Evolutionary conservation across 345 rosid genomes (phyloP), one percentile per base, ranked within the genome.

Genomic region (Anastatica hierochuntica): DNA sequence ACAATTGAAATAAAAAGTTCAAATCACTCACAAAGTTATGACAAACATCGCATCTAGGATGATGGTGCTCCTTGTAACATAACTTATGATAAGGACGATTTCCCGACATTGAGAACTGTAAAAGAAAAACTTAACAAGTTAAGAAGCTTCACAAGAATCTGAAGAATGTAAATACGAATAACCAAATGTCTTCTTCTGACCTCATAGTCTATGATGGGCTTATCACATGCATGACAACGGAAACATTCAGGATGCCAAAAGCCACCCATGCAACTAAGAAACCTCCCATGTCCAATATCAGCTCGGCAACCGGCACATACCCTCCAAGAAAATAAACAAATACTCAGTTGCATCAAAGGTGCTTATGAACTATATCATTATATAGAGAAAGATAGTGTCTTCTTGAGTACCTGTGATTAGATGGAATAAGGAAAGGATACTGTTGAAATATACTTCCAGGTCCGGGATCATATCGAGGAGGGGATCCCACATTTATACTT

Each of bases 1-100:
- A n/a, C n/a, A n/a, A n/a, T n/a, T n/a, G n/a, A n/a, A n/a, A n/a
- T n/a, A n/a, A n/a, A n/a, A n/a, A n/a, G n/a, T n/a, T n/a, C n/a
- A n/a, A n/a, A n/a, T n/a, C n/a, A 80, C 98, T 74, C 75, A 92
- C 99, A 62, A 80, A 85, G 67, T 66, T 78, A 62, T 62, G 76
- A 82, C 99, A 94, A 51, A 94, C 92, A 72, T 94, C 99, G 50
- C 99, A 94, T 76, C 79, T 94, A 5, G 99, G 99, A 72, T 88
- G 92, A 63, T 77, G 70, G 47, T 69, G 80, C 78, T 88, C 90
- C 78, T 72, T 88, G 56, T 83, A 82, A 81, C 99, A 94, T 43
- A 73, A 54, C 73, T 85, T 83, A 71, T 94, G 99, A 58, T 77
- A 94, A 62, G 87, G 89, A 34, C 71, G 76, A 74, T 85, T 83